phyloP scores from a whole-genome alignment of 2,329 filamentous ascomycete species.

The Didymella sp. region DNA sequence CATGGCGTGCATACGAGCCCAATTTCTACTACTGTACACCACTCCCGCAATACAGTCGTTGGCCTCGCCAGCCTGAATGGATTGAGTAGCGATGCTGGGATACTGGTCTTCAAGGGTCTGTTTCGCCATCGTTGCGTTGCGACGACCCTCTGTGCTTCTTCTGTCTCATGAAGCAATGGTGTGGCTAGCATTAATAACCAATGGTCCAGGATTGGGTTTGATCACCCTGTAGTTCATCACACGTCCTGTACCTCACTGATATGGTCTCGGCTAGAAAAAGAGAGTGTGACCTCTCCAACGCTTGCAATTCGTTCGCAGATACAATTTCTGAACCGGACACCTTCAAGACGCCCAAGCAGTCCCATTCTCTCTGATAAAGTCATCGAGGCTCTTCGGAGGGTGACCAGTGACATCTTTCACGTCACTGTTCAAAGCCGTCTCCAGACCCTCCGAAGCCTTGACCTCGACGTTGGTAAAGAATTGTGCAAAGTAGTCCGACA shows the following conservation, averaged over 20 bases:
- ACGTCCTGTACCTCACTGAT: no score
- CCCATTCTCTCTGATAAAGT: background rate
- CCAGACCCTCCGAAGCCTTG: background rate
- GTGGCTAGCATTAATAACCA: background rate
- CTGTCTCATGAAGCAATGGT: background rate
- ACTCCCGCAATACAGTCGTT: background rate
- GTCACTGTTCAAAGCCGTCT: background rate
- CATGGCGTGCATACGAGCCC: background rate
- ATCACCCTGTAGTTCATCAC: no score
- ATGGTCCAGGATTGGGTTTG: background rate
- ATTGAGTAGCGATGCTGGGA: background rate
- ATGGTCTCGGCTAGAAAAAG: no score
- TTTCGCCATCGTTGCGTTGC: no score
- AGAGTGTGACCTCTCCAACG: no score
- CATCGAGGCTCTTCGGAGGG: background rate
- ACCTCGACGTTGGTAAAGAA: background rate
- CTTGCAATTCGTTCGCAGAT: no score
- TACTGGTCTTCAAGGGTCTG: background rate
- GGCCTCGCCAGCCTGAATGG: background rate
- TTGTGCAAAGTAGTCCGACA: background rate
- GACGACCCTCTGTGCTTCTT: background rate
- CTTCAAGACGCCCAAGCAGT: background rate
- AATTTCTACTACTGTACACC: background rate
- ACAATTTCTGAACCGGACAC: no score
- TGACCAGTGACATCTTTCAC: background rate